These are phyloP conservation scores for Lipomyces oligophaga DNA, from an alignment of 805 yeast genomes.

Conservation along the genomic window DNA sequence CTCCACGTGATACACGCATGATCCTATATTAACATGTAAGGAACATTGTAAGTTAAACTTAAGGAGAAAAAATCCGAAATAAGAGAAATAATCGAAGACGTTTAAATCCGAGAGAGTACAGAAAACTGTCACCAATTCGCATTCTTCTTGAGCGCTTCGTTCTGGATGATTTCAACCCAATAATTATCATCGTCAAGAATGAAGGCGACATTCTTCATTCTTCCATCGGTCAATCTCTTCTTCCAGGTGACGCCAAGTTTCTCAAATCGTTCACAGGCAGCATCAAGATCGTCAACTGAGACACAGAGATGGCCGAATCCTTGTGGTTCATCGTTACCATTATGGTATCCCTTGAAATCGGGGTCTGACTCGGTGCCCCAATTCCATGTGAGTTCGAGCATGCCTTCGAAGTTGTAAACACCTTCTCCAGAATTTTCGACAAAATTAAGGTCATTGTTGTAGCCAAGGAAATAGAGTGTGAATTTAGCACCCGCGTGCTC, in stretches of 20 bases:
- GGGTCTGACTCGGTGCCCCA: slow-evolving; percentile 89
- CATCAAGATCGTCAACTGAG: slow-evolving; percentile 58
- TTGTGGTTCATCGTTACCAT: slow-evolving; percentile 71
- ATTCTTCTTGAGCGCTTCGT: slow-evolving; percentile 22
- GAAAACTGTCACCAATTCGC: slow-evolving; percentile 16
- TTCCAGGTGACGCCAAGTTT: slow-evolving; percentile 49
- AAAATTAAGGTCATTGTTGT: slow-evolving; percentile 42
- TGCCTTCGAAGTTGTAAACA: slow-evolving; percentile 51
- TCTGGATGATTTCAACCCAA: slow-evolving; percentile 61
- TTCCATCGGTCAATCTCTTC: slow-evolving; percentile 42
- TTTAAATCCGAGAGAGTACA: background rate
- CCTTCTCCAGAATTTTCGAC: slow-evolving; percentile 43
- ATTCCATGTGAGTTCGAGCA: slow-evolving; percentile 88
- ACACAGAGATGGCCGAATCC: slow-evolving; percentile 89
- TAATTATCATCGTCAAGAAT: slow-evolving; percentile 89
- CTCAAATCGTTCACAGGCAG: slow-evolving; percentile 49
- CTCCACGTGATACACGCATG: no score
- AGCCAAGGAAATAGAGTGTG: slow-evolving; percentile 82
- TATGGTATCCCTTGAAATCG: slow-evolving; percentile 68
- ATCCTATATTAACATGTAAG: no score
- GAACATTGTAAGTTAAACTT: no score
- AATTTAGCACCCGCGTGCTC: slow-evolving; percentile 70
- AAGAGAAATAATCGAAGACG: no score
- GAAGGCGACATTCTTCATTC: slow-evolving; percentile 66
- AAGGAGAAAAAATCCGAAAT: no score